Evolutionary conservation across 1,284 basidiomycete species (phyloP).

Genomic region (Ceratorhiza oryzae-sativae): DNA sequence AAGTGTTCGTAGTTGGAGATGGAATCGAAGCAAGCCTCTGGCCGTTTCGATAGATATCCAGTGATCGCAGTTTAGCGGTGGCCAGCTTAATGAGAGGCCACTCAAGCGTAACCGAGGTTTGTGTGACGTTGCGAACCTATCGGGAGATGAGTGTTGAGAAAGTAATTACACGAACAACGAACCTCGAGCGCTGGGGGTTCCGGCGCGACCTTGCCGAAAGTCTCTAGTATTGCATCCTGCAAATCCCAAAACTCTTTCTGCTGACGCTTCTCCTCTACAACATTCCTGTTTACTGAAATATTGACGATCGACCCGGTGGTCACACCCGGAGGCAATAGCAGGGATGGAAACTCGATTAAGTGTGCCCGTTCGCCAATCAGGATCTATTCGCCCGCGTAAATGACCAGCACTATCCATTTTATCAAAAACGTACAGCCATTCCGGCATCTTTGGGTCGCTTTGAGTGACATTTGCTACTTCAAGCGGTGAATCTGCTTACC

Average conservation of each 20-base stretch:
- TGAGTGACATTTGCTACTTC: neutral
- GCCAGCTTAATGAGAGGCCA: conserved; percentile 89
- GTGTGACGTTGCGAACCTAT: conserved; percentile 89
- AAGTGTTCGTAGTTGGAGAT: conserved; percentile 79
- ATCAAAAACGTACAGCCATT: conserved; percentile 69
- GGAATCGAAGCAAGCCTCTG: conserved; percentile 87
- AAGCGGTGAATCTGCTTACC: conserved; percentile 53
- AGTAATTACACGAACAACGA: conserved; percentile 43
- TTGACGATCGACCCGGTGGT: conserved; percentile 95
- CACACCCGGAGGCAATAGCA: conserved; percentile 88
- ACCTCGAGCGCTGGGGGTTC: conserved; percentile 76
- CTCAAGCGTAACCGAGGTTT: conserved; percentile 92
- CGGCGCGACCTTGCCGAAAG: conserved; percentile 75
- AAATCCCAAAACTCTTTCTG: conserved; percentile 82
- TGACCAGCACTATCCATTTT: neutral
- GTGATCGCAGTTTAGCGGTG: conserved; percentile 79
- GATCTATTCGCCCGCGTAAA: conserved; percentile 60
- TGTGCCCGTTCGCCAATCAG: conserved; percentile 91
- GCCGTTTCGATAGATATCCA: conserved; percentile 91
- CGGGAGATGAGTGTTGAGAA: conserved; percentile 31
- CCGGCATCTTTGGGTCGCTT: conserved; percentile 65
- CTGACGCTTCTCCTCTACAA: conserved; percentile 79
- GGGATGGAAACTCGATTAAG: conserved; percentile 93
- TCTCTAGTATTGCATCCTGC: conserved; percentile 78
- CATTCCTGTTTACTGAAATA: conserved; percentile 88